Evolutionary conservation across 2,329 filamentous ascomycete species (phyloP).

Genomic region (Helicocarpus griseus): DNA sequence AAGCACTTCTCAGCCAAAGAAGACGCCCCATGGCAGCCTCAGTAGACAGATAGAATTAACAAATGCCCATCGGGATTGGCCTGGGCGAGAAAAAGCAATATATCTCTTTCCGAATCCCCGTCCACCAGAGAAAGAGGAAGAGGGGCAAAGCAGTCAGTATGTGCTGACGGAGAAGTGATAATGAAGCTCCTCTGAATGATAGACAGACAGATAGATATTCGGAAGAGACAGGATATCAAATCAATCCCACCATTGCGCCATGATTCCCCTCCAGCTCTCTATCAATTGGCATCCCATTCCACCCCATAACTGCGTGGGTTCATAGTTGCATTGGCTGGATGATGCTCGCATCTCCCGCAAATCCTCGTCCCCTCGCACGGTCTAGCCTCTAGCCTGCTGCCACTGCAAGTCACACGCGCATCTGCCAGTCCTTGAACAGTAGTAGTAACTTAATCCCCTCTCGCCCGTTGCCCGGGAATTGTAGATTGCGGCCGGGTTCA

Average conservation of each 20-base stretch:
- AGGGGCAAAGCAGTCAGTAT: background rate
- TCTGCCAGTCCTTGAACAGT: background rate
- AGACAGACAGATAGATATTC: background rate
- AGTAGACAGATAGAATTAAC: background rate
- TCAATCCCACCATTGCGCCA: background rate
- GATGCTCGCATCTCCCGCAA: background rate
- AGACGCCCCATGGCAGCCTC: background rate
- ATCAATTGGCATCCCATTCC: background rate
- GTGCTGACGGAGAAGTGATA: too few relatives aligned
- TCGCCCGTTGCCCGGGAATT: background rate
- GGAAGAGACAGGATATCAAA: background rate
- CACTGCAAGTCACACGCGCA: constrained; percentile 4
- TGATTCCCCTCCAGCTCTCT: background rate
- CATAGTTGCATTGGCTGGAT: background rate
- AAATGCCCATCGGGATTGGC: background rate
- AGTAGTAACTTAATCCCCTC: background rate
- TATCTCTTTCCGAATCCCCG: background rate
- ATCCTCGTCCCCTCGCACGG: constrained; percentile 1
- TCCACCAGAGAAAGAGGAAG: background rate
- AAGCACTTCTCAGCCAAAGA: background rate
- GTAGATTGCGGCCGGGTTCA: background rate
- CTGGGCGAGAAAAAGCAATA: background rate
- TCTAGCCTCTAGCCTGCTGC: constrained; percentile 1
- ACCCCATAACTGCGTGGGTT: background rate
- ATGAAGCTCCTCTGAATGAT: background rate